These are phyloP conservation scores for Tilletia setariae DNA, from an alignment of 1,284 basidiomycete genomes.

Conservation along the genomic window DNA sequence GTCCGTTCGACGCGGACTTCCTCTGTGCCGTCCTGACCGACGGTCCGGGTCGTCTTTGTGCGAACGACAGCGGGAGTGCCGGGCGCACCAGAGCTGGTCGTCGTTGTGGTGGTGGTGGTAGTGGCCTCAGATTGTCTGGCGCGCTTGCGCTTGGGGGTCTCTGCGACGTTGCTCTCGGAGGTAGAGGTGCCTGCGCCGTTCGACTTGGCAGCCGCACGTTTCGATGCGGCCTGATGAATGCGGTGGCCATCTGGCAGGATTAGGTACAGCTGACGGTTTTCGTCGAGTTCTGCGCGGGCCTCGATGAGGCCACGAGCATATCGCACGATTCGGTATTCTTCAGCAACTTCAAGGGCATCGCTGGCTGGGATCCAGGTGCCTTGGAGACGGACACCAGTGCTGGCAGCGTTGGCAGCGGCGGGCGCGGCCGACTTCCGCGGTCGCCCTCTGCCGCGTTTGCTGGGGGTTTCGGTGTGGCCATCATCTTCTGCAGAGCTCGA, in stretches of 20 bases:
- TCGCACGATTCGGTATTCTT: slow-evolving; percentile 63
- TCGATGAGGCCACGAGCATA: slow-evolving; percentile 68
- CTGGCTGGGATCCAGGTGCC: slow-evolving; percentile 80
- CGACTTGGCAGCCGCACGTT: neutral
- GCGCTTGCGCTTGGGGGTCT: slow-evolving; percentile 18
- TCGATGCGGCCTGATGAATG: slow-evolving; percentile 26
- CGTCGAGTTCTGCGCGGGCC: slow-evolving; percentile 72
- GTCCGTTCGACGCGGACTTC: slow-evolving; percentile 29
- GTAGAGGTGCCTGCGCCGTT: neutral
- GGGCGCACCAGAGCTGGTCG: slow-evolving; percentile 11
- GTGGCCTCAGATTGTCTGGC: slow-evolving; percentile 19
- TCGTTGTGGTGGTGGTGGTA: slow-evolving; percentile 17
- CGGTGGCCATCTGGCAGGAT: slow-evolving; percentile 35
- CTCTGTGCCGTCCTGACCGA: slow-evolving; percentile 23
- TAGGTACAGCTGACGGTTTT: slow-evolving; percentile 27
- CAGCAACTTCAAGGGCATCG: slow-evolving; percentile 68
- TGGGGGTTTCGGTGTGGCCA: slow-evolving; percentile 55
- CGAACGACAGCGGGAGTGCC: slow-evolving; percentile 15
- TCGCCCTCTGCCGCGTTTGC: slow-evolving; percentile 31
- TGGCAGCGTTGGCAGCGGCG: slow-evolving; percentile 36
- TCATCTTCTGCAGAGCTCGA: slow-evolving; percentile 31
- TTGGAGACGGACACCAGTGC: slow-evolving; percentile 64
- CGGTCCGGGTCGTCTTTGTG: slow-evolving; percentile 29
- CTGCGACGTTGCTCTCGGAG: neutral
- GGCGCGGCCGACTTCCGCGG: slow-evolving; percentile 20